Conservation (phyloP, 495 filamentous ascomycete species). For the Talaromyces proteolyticus region DNA sequence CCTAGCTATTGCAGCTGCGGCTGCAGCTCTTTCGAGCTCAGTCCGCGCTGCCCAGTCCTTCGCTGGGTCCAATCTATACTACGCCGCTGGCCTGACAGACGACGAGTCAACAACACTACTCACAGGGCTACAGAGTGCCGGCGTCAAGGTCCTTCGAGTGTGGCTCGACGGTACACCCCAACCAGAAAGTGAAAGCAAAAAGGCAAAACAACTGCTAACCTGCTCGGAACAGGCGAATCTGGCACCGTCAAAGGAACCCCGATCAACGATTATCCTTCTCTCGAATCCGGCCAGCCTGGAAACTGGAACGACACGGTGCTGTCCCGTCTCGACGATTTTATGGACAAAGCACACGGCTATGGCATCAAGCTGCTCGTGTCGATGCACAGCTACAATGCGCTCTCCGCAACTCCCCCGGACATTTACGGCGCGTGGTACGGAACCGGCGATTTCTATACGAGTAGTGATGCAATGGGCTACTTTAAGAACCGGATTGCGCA, state of each 20-base stretch:
- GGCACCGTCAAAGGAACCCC: background rate
- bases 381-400: background rate
- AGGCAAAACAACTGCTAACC: background rate
- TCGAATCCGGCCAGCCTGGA: background rate
- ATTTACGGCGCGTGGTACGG: background rate
- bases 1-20: background rate
- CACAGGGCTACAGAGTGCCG: slow-evolving; percentile 7
- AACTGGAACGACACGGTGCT: background rate
- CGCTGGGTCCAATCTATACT: slow-evolving; percentile 11
- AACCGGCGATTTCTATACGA: slow-evolving; percentile 10
- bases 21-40: background rate
- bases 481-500: slow-evolving; percentile 13
- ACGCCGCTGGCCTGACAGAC: slow-evolving; percentile 10
- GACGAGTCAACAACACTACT: slow-evolving; percentile 7
- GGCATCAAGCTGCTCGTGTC: background rate
- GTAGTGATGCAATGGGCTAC: slow-evolving; percentile 7
- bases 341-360: background rate
- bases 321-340: background rate
- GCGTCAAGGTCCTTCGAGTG: background rate
- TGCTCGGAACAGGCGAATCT: background rate
- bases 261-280: background rate
- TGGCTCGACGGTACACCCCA: background rate
- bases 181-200: background rate
- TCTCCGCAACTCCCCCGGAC: background rate
- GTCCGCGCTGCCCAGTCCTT: slow-evolving; percentile 9